Percentiles rank a stretch among this genome's conserved stretches.
Evolutionary conservation across 2,329 filamentous ascomycete genomes (phyloP).

Genomic region (Aspergillus aculeatinus): DNA sequence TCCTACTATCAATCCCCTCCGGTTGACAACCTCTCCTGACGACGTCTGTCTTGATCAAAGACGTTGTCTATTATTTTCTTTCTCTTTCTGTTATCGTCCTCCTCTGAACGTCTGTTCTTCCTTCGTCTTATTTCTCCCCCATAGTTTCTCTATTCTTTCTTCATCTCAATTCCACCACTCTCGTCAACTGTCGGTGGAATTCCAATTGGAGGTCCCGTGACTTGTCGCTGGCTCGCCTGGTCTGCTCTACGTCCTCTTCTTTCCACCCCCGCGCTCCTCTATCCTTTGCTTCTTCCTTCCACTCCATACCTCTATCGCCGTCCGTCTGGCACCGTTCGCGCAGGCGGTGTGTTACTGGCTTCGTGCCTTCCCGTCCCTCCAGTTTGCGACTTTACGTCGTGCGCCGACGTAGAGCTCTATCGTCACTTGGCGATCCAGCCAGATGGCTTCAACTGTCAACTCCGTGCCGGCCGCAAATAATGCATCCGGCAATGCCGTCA

Average conservation of each 20-base stretch:
- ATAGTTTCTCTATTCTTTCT: slow-evolving; percentile 6
- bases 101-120: slow-evolving; percentile 10
- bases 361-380: slow-evolving; percentile 27
- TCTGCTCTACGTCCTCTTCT: slow-evolving; percentile 11
- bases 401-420: slow-evolving; percentile 35
- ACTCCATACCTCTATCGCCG: slow-evolving; percentile 1
- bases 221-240: slow-evolving; percentile 11
- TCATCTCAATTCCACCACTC: not conserved
- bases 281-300: slow-evolving; percentile 8
- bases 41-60: not conserved
- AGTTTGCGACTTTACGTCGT: slow-evolving; percentile 35
- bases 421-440: slow-evolving; percentile 29
- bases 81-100: slow-evolving; percentile 9
- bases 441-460: slow-evolving; percentile 45
- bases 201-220: slow-evolving; percentile 15
- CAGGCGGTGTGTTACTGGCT: slow-evolving; percentile 42
- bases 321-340: slow-evolving; percentile 26
- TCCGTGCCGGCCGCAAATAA: slow-evolving; percentile 37
- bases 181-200: not conserved
- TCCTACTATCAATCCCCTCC: not conserved
- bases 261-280: slow-evolving; percentile 6
- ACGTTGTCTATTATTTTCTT: slow-evolving; percentile 4
- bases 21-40: not conserved
- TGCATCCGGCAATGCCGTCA: slow-evolving; percentile 37
- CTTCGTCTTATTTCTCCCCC: slow-evolving; percentile 8